Conservation (phyloP, 192 early-diverging fungal genomes). For the Spinellus fusiger region DNA sequence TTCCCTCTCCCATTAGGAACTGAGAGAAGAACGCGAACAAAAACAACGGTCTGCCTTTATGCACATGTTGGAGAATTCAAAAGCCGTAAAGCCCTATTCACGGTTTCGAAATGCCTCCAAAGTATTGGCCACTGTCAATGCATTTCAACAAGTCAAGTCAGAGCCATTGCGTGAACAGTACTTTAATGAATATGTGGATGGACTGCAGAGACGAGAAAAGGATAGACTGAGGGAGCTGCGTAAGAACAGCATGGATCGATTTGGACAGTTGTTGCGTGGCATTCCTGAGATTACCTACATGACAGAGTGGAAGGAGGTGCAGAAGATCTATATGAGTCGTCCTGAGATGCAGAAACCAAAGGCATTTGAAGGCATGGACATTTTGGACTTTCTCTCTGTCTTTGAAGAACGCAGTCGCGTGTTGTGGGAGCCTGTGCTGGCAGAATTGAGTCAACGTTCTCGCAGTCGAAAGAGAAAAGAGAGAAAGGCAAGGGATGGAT, state of each 20-base stretch:
- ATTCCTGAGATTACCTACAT: slow-evolving; percentile 50
- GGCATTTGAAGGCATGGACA: slow-evolving; percentile 62
- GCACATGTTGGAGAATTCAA: slow-evolving; percentile 42
- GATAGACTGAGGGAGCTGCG: slow-evolving; percentile 54
- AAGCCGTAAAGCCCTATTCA: slow-evolving; percentile 48
- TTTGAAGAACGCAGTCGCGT: slow-evolving; percentile 75
- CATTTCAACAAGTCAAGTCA: slow-evolving; percentile 53
- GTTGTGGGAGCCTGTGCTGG: slow-evolving; percentile 48
- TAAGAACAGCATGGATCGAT: slow-evolving; percentile 56
- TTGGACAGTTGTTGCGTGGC: slow-evolving; percentile 48
- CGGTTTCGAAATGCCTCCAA: slow-evolving; percentile 47
- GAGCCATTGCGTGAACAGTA: slow-evolving; percentile 56
- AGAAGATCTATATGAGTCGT: slow-evolving; percentile 41
- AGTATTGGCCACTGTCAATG: slow-evolving; percentile 55
- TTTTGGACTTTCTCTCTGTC: slow-evolving; percentile 73
- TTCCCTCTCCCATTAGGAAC: slow-evolving; percentile 33
- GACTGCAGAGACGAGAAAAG: slow-evolving; percentile 60
- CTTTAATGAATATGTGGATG: slow-evolving; percentile 71
- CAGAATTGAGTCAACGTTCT: slow-evolving; percentile 21
- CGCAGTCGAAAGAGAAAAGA: slow-evolving; percentile 43
- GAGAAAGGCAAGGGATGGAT: slow-evolving; percentile 67
- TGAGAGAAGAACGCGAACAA: slow-evolving; percentile 35
- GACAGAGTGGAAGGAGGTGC: slow-evolving; percentile 53
- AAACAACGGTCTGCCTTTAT: slow-evolving; percentile 52
- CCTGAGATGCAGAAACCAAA: slow-evolving; percentile 45